A percentile compares a stretch with the other conserved stretches of the same genome.
Conservation (phyloP, 495 filamentous ascomycete species). For the Talaromyces liani region DNA sequence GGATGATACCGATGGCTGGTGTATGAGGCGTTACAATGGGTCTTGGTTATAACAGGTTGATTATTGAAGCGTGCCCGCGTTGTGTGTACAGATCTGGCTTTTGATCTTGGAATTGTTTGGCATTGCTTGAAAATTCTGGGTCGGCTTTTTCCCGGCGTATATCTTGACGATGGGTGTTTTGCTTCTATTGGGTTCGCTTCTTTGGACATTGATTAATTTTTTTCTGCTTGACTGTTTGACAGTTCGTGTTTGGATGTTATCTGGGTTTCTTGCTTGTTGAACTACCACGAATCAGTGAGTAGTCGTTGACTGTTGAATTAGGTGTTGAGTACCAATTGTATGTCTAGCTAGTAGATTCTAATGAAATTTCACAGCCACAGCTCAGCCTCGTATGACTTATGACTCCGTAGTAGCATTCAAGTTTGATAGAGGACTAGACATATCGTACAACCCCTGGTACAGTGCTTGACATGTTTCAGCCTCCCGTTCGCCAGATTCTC, state of each 20-base stretch:
- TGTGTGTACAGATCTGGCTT: slow-evolving; percentile 27
- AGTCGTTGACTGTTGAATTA: neutral
- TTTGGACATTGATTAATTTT: slow-evolving; percentile 1
- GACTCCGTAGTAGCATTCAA: too few species aligned
- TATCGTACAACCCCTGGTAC: neutral
- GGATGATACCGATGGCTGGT: slow-evolving; percentile 1
- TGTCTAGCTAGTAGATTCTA: slow-evolving; percentile 6
- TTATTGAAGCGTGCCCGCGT: slow-evolving; percentile 10
- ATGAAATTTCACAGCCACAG: neutral
- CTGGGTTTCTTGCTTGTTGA: neutral
- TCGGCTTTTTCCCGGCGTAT: slow-evolving; percentile 7
- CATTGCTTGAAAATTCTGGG: slow-evolving; percentile 18
- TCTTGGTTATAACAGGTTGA: neutral
- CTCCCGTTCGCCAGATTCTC: neutral
- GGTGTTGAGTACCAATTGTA: slow-evolving; percentile 3
- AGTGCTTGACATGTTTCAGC: neutral
- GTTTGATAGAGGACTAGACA: neutral
- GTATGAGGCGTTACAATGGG: slow-evolving; percentile 3
- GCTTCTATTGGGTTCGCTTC: slow-evolving; percentile 8
- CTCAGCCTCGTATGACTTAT: neutral
- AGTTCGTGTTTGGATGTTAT: neutral
- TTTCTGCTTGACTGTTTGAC: neutral
- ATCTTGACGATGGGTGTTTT: slow-evolving; percentile 14
- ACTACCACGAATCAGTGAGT: neutral
- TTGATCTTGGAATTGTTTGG: slow-evolving; percentile 9